Conservation (phyloP, 306 rosid genomes). For the Castanea crenata region DNA sequence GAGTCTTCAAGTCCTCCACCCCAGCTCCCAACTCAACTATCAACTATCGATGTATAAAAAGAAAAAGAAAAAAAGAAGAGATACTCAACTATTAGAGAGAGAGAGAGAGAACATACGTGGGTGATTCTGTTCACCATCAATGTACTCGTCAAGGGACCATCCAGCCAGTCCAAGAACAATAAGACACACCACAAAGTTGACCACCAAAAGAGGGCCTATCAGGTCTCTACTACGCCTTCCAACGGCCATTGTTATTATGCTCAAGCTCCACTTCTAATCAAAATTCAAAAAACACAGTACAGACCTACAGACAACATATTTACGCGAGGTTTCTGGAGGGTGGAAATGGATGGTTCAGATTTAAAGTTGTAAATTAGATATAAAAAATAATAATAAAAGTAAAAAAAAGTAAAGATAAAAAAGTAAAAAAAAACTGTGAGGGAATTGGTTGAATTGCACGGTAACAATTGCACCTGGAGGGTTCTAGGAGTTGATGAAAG, state of each 20-base stretch:
- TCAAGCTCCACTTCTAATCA: not conserved
- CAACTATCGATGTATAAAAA: no score
- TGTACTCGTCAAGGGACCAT: constrained; percentile 47
- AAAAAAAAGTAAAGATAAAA: no score
- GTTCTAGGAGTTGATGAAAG: constrained; percentile 14
- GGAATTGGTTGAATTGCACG: no score
- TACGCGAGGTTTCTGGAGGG: not conserved
- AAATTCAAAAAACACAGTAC: not conserved
- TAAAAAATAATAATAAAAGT: no score
- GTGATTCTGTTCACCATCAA: constrained; percentile 39
- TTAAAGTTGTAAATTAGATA: no score
- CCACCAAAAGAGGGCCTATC: constrained; percentile 35
- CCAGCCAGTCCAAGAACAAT: constrained; percentile 41
- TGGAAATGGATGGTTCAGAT: not conserved
- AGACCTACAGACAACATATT: not conserved
- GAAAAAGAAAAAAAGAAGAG: no score
- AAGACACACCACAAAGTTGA: constrained; percentile 30
- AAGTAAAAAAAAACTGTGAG: no score
- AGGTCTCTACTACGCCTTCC: constrained; percentile 31
- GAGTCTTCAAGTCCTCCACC: no score
- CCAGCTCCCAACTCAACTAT: no score
- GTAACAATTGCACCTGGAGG: not conserved
- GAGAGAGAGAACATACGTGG: constrained; percentile 25
- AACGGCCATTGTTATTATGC: constrained; percentile 14
- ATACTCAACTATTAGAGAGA: not conserved